phyloP scores from a whole-genome alignment of 768 basidiomycete genomes.

The Tricholoma sp. region DNA sequence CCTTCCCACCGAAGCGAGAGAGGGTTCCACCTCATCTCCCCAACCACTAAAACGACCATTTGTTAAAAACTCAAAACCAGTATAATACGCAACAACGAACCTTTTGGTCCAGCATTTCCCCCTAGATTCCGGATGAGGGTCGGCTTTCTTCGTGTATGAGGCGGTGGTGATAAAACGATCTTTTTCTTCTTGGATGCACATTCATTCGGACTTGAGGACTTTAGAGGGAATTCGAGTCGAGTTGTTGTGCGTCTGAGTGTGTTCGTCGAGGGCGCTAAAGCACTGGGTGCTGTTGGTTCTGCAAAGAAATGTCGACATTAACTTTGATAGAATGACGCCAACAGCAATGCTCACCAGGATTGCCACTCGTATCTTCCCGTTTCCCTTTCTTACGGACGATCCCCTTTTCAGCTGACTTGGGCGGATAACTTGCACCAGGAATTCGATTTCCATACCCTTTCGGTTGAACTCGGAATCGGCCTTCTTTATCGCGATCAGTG shows the following conservation, averaged over 20 bases:
- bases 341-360: slow-evolving; percentile 35
- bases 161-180: slow-evolving; percentile 37
- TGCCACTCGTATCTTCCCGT: slow-evolving; percentile 35
- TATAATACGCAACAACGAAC: slow-evolving; percentile 34
- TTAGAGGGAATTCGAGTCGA: slow-evolving; percentile 47
- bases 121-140: slow-evolving; percentile 86
- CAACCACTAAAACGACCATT: slow-evolving; percentile 58
- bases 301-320: neutral
- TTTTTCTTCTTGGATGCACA: slow-evolving; percentile 52
- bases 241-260: slow-evolving; percentile 53
- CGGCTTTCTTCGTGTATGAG: slow-evolving; percentile 64
- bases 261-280: slow-evolving; percentile 42
- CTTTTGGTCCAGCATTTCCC: slow-evolving; percentile 62
- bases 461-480: slow-evolving; percentile 68
- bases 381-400: slow-evolving; percentile 55
- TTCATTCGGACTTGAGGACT: slow-evolving; percentile 24
- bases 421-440: slow-evolving; percentile 46
- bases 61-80: neutral
- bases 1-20: slow-evolving; percentile 91
- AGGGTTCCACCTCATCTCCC: slow-evolving; percentile 98
- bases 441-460: slow-evolving; percentile 63
- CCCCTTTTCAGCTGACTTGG: slow-evolving; percentile 45
- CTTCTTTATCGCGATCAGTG: slow-evolving; percentile 80
- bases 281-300: slow-evolving; percentile 18
- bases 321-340: neutral